A percentile compares a stretch with the other conserved stretches of the same genome.
phyloP scores from a whole-genome alignment of 2,329 filamentous ascomycete species.

The Hymenoscyphus fraxineus region DNA sequence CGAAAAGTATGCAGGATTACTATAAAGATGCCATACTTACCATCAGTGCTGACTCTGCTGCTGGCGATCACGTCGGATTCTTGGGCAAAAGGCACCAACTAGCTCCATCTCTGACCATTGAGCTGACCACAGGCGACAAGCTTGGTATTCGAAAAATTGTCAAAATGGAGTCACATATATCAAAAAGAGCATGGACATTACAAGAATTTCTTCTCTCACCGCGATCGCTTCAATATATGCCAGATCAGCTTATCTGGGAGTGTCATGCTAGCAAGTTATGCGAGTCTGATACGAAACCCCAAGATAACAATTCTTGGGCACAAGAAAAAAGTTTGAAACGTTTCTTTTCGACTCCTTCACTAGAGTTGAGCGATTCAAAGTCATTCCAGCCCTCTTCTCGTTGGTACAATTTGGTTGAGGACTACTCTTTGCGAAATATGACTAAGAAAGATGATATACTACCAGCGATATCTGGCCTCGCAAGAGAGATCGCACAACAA shows the following conservation, averaged over 20 bases:
- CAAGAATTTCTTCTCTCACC: background rate
- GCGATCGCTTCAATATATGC: background rate
- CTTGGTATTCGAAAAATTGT: too few relatives aligned
- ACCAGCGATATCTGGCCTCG: background rate
- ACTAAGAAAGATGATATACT: background rate
- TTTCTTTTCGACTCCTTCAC: background rate
- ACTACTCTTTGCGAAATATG: background rate
- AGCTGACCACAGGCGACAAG: too few relatives aligned
- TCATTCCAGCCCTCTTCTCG: background rate
- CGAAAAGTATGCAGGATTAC: background rate
- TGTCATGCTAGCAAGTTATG: background rate
- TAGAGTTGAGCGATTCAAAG: background rate
- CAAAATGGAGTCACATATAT: background rate
- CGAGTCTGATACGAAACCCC: background rate
- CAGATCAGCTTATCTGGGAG: background rate
- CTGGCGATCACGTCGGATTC: background rate
- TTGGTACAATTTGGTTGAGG: background rate
- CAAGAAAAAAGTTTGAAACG: too few relatives aligned
- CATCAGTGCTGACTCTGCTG: background rate
- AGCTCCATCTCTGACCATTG: too few relatives aligned
- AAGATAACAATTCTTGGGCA: background rate
- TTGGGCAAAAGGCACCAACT: background rate
- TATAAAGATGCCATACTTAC: constrained; percentile 1
- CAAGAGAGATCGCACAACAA: background rate
- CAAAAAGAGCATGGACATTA: background rate